phyloP scores from a whole-genome alignment of 768 basidiomycete species.

The Cubamyces sp. region DNA sequence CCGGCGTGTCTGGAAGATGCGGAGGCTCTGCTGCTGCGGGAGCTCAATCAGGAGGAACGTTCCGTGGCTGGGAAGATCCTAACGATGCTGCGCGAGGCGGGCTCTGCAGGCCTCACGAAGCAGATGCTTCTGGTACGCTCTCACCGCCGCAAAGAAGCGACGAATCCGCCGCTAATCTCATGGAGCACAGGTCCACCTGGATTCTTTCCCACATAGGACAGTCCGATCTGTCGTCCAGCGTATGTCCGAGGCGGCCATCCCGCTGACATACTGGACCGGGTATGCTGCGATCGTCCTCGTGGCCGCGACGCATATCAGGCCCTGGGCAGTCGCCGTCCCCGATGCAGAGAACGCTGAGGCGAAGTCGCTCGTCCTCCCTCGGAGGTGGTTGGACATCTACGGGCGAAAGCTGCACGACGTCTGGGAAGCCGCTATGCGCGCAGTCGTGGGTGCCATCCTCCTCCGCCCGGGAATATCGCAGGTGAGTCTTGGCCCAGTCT shows the following conservation, averaged over 20 bases:
- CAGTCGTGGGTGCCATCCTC: slow-evolving; percentile 66
- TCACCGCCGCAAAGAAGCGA: background rate
- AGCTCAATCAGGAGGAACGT: background rate
- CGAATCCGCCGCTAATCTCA: background rate
- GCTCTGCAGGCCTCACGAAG: slow-evolving; percentile 36
- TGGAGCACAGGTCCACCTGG: slow-evolving; percentile 3
- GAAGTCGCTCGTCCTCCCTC: slow-evolving; percentile 56
- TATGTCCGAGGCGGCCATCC: slow-evolving; percentile 52
- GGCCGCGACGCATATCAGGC: slow-evolving; percentile 50
- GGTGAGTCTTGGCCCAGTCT: slow-evolving; percentile 44
- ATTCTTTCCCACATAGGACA: background rate
- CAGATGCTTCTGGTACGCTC: slow-evolving; percentile 37
- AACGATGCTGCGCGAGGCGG: slow-evolving; percentile 19
- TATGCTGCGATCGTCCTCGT: slow-evolving; percentile 60
- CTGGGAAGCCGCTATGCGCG: slow-evolving; percentile 75
- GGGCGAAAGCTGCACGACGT: slow-evolving; percentile 61
- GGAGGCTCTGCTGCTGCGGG: background rate
- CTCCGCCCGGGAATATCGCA: slow-evolving; percentile 77
- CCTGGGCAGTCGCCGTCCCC: slow-evolving; percentile 62
- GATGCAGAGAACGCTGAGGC: background rate
- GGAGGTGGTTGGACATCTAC: slow-evolving; percentile 78
- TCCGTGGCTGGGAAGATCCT: slow-evolving; percentile 13
- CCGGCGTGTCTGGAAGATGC: slow-evolving; percentile 28
- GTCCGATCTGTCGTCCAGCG: slow-evolving; percentile 41
- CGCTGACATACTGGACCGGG: slow-evolving; percentile 71